phyloP scores from a whole-genome alignment of 768 basidiomycete genomes.

The Mycena maculata region DNA sequence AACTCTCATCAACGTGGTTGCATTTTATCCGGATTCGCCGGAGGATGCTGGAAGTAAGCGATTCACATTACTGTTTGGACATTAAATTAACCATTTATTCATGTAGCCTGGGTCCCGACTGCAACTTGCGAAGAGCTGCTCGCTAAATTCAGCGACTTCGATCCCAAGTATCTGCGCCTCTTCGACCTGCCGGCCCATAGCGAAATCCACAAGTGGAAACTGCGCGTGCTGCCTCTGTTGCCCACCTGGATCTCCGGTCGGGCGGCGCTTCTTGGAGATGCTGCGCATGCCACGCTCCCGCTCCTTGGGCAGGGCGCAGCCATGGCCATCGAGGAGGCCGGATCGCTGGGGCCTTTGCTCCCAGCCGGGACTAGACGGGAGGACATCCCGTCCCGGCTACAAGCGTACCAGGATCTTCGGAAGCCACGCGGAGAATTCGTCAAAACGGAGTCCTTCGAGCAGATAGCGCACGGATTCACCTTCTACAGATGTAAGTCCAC shows the following conservation, averaged over 20 bases:
- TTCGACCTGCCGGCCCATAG: conserved; percentile 14
- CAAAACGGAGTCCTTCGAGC: conserved; percentile 11
- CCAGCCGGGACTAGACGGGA: conserved; percentile 19
- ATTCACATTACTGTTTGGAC: background rate
- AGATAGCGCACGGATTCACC: background rate
- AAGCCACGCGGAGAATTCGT: conserved; percentile 26
- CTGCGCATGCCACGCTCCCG: conserved; percentile 40
- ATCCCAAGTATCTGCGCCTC: conserved; percentile 21
- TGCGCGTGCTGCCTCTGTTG: conserved; percentile 19
- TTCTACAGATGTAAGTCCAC: background rate
- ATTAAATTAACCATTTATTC: background rate
- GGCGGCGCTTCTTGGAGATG: conserved; percentile 25
- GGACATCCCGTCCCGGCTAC: conserved; percentile 12
- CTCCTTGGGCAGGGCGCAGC: conserved; percentile 41
- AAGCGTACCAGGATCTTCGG: conserved; percentile 20
- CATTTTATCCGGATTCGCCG: conserved; percentile 1
- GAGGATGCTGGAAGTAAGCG: background rate
- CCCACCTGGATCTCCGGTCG: conserved; percentile 26
- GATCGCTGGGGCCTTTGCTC: conserved; percentile 17
- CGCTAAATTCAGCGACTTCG: background rate
- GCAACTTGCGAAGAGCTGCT: conserved; percentile 10
- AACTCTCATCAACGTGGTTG: conserved; percentile 24
- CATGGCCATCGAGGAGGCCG: conserved; percentile 40
- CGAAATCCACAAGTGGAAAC: conserved; percentile 19
- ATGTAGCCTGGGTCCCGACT: conserved; percentile 2